Conservation (phyloP, 306 rosid genomes). For the Arachis hypogaea region DNA sequence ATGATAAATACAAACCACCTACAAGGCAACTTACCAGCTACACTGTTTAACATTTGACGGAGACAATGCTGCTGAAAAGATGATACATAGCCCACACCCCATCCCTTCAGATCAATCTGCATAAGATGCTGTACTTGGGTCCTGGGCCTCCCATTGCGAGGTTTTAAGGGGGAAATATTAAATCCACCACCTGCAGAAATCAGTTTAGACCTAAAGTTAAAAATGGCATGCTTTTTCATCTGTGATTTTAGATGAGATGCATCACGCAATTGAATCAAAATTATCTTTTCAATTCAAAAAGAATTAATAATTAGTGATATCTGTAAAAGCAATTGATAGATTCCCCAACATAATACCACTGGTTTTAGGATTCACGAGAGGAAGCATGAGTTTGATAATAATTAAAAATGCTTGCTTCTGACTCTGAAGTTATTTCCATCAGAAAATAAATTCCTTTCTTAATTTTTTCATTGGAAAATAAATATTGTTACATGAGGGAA, state of each 20-base stretch:
- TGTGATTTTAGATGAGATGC: slow-evolving; percentile 30
- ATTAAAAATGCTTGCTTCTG: background rate
- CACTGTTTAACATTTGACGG: slow-evolving; percentile 93
- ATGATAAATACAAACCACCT: slow-evolving; percentile 24
- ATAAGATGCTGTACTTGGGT: slow-evolving; percentile 98
- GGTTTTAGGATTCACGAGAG: slow-evolving; percentile 26
- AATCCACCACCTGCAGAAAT: slow-evolving; percentile 85
- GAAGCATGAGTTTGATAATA: slow-evolving; percentile 10
- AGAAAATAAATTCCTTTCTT: background rate
- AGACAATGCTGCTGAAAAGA: slow-evolving; percentile 99
- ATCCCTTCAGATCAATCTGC: slow-evolving; percentile 98
- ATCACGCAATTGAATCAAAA: slow-evolving; percentile 15
- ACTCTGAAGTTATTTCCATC: slow-evolving; percentile 1
- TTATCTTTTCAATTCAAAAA: background rate
- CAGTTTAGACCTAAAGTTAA: slow-evolving; percentile 31
- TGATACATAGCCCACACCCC: slow-evolving; percentile 92
- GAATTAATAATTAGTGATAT: slow-evolving; percentile 8
- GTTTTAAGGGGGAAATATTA: slow-evolving; percentile 87
- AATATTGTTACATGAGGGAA: slow-evolving; percentile 13
- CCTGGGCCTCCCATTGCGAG: slow-evolving; percentile 96
- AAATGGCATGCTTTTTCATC: slow-evolving; percentile 22
- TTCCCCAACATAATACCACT: background rate
- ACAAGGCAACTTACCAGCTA: slow-evolving; percentile 74
- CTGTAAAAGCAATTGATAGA: slow-evolving; percentile 16
- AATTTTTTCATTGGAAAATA: background rate